These are phyloP conservation scores for Corymbia calophylla DNA, from an alignment of 441 rosid species.

Conservation along the genomic window DNA sequence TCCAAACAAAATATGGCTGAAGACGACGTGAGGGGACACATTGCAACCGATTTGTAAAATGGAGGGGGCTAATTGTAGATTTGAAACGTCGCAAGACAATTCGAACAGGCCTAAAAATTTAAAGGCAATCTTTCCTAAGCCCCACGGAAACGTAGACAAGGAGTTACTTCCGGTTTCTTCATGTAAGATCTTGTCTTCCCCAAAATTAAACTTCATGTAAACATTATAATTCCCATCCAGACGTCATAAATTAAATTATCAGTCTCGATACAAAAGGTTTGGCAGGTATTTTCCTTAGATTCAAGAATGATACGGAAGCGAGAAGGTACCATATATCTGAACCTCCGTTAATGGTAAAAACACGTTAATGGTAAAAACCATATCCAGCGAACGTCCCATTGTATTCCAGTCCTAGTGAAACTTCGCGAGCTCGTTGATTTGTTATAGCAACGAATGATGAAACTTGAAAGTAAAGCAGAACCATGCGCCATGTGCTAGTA, in stretches of 20 bases:
- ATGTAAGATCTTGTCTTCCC: background rate
- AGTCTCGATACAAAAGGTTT: background rate
- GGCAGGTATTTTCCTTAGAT: background rate
- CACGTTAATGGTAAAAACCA: background rate
- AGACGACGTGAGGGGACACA: no score
- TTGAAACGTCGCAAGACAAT: background rate
- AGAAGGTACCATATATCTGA: background rate
- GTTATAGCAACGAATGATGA: background rate
- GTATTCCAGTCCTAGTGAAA: background rate
- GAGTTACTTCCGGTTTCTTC: background rate
- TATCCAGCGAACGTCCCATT: background rate
- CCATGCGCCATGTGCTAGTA: no score
- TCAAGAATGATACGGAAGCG: background rate
- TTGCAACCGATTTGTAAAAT: background rate
- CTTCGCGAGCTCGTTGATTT: background rate
- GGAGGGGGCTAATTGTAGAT: background rate
- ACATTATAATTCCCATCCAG: background rate
- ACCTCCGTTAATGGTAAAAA: background rate
- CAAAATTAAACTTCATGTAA: background rate
- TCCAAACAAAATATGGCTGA: background rate
- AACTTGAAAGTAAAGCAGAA: background rate
- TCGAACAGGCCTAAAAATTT: background rate
- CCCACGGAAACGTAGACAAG: background rate
- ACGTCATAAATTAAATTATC: background rate
- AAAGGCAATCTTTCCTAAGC: background rate